phyloP scores from a whole-genome alignment of 371 early-diverging fungal genomes.

The Vairimorpha necatrix region DNA sequence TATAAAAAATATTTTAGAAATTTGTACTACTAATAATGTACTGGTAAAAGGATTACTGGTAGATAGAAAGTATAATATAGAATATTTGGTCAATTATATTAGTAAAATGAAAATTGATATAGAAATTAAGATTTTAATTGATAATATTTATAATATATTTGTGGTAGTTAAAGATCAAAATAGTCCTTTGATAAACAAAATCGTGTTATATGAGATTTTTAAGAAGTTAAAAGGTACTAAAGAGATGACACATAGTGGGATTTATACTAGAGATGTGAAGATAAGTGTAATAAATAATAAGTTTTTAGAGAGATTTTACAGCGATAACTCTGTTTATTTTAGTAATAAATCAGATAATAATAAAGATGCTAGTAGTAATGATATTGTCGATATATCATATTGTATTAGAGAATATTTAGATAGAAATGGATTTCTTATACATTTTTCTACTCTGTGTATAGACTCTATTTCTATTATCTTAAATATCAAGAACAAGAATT shows the following conservation, averaged over 20 bases:
- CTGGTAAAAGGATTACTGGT: not conserved
- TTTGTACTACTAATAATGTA: not conserved
- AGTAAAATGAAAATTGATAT: not conserved
- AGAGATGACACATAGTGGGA: not conserved
- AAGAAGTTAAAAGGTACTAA: not conserved
- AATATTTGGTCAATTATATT: not conserved
- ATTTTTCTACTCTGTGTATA: not conserved
- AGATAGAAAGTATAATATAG: not conserved
- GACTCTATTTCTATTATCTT: not conserved
- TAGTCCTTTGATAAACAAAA: not conserved
- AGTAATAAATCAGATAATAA: no score
- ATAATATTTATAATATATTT: constrained; percentile 3
- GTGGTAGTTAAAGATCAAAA: not conserved
- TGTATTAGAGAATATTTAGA: constrained; percentile 12
- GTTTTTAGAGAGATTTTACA: not conserved
- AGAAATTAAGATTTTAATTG: not conserved
- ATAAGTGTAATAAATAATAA: not conserved
- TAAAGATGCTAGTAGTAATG: no score
- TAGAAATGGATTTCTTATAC: constrained; percentile 9
- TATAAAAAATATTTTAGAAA: not conserved
- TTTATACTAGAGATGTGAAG: not conserved
- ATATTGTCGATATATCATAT: not conserved
- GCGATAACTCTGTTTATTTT: no score
- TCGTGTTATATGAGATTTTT: constrained; percentile 2
- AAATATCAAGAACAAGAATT: not conserved